These are phyloP conservation scores for Gnomoniopsis smithogilvyi DNA, from an alignment of 2,329 filamentous ascomycete species.

Conservation along the genomic window DNA sequence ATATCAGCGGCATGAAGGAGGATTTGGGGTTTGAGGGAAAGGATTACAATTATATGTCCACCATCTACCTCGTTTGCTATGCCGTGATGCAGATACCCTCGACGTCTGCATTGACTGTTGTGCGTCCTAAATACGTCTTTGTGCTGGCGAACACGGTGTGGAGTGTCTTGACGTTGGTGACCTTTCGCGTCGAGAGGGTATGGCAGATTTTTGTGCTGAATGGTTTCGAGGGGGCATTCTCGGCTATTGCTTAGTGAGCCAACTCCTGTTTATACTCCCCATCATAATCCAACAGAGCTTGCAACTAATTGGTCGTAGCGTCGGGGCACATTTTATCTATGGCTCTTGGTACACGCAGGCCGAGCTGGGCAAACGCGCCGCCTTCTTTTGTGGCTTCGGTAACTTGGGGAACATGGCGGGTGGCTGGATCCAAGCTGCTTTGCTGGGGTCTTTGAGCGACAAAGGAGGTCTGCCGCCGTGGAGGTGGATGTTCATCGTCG, in stretches of 20 bases:
- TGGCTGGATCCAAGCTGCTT: slow-evolving; percentile 41
- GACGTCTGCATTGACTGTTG: slow-evolving; percentile 30
- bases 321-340: slow-evolving; percentile 41
- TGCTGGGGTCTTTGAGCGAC: slow-evolving; percentile 33
- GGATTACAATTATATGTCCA: slow-evolving; percentile 37
- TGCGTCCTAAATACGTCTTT: slow-evolving; percentile 37
- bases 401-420: slow-evolving; percentile 41
- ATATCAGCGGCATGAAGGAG: slow-evolving; percentile 39
- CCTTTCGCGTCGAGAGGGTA: slow-evolving; percentile 37
- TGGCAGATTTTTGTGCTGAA: slow-evolving; percentile 42
- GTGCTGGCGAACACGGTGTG: slow-evolving; percentile 38
- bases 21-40: slow-evolving; percentile 35
- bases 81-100: slow-evolving; percentile 42
- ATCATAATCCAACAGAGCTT: fast-evolving
- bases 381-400: slow-evolving; percentile 39
- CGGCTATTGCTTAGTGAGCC: slow-evolving; percentile 38
- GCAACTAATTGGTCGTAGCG: slow-evolving; percentile 20
- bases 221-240: slow-evolving; percentile 41
- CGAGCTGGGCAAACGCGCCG: slow-evolving; percentile 37
- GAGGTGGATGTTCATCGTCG: slow-evolving; percentile 42
- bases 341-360: slow-evolving; percentile 42
- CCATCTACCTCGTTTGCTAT: slow-evolving; percentile 35
- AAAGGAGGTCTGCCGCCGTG: slow-evolving; percentile 34
- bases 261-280: background rate
- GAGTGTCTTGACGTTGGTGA: slow-evolving; percentile 41